Conservation (phyloP, 2,329 filamentous ascomycete genomes). For the Bipolaris zeicola region DNA sequence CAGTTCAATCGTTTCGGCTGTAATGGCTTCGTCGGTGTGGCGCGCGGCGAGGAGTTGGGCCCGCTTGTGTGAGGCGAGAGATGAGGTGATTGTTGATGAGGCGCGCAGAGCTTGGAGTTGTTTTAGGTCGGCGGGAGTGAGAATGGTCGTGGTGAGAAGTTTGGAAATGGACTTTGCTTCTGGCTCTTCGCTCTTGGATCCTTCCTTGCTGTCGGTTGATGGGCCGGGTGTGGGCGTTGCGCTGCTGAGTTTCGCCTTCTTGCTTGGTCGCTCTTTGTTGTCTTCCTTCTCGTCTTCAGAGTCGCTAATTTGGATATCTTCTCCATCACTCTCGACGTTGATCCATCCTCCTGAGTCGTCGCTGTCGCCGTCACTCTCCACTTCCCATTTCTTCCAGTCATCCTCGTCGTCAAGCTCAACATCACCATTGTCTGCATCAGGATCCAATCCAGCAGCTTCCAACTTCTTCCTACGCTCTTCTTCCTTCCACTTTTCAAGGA, state of each 20-base stretch:
- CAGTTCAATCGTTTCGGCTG: slow-evolving; percentile 89
- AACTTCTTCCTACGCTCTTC: slow-evolving; percentile 80
- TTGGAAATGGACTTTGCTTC: slow-evolving; percentile 56
- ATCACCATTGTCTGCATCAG: slow-evolving; percentile 65
- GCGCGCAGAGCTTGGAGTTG: slow-evolving; percentile 89
- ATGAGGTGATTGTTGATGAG: slow-evolving; percentile 71
- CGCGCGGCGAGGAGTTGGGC: slow-evolving; percentile 54
- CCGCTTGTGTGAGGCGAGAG: slow-evolving; percentile 54
- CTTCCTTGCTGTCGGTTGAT: slow-evolving; percentile 44
- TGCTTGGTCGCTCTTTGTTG: slow-evolving; percentile 60
- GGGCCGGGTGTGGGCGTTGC: slow-evolving; percentile 38
- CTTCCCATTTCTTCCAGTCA: slow-evolving; percentile 64
- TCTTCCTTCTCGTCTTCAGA: slow-evolving; percentile 69
- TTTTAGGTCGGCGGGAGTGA: slow-evolving; percentile 93
- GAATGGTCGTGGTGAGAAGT: slow-evolving; percentile 88
- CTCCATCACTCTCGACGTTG: slow-evolving; percentile 80
- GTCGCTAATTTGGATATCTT: slow-evolving; percentile 73
- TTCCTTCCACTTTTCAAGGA: slow-evolving; percentile 91
- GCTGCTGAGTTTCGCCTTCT: slow-evolving; percentile 65
- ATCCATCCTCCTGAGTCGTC: slow-evolving; percentile 91
- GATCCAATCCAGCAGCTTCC: slow-evolving; percentile 68
- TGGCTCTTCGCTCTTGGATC: slow-evolving; percentile 47
- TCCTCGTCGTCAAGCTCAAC: slow-evolving; percentile 65
- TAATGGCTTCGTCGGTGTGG: slow-evolving; percentile 85
- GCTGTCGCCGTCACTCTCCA: slow-evolving; percentile 62